Conservation (phyloP, 495 filamentous ascomycete species). For the Talaromyces proteolyticus region DNA sequence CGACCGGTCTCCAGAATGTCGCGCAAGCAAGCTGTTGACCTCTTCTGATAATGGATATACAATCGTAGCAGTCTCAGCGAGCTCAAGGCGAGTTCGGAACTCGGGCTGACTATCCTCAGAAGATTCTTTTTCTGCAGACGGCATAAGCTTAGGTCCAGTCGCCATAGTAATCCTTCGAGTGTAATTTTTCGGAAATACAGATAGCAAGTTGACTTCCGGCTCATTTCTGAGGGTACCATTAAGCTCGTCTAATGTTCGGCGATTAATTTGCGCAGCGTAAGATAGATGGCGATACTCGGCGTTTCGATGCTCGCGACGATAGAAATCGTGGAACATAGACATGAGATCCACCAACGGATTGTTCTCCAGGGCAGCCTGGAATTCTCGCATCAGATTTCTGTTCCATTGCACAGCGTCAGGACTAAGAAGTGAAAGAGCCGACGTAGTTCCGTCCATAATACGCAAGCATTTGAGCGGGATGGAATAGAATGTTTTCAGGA, state of each 20-base stretch:
- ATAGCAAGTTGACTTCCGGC: conserved; percentile 15
- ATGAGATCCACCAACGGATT: conserved; percentile 13
- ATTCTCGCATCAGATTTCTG: conserved; percentile 12
- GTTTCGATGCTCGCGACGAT: conserved; percentile 9
- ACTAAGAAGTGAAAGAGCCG: not conserved
- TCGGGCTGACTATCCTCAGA: conserved; percentile 2
- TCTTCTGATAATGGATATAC: conserved; percentile 13
- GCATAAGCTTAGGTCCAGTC: conserved; percentile 5
- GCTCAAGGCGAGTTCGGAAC: conserved; percentile 9
- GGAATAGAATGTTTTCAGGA: conserved; percentile 5
- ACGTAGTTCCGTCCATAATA: not conserved
- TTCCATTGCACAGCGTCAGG: conserved; percentile 13
- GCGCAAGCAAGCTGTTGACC: conserved; percentile 7
- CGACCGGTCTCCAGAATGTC: conserved; percentile 1
- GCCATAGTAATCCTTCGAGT: conserved; percentile 11
- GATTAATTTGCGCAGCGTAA: conserved; percentile 10
- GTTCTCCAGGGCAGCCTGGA: conserved; percentile 12
- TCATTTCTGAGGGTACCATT: conserved; percentile 6
- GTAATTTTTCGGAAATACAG: conserved; percentile 11
- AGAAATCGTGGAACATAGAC: conserved; percentile 11
- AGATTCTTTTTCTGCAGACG: not conserved
- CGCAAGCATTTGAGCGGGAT: conserved; percentile 11
- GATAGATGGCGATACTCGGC: conserved; percentile 8
- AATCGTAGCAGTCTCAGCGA: conserved; percentile 7
- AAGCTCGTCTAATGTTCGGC: conserved; percentile 7